These are phyloP conservation scores for Venturia pyrina DNA, from an alignment of 2,329 filamentous ascomycete species.

Conservation along the genomic window DNA sequence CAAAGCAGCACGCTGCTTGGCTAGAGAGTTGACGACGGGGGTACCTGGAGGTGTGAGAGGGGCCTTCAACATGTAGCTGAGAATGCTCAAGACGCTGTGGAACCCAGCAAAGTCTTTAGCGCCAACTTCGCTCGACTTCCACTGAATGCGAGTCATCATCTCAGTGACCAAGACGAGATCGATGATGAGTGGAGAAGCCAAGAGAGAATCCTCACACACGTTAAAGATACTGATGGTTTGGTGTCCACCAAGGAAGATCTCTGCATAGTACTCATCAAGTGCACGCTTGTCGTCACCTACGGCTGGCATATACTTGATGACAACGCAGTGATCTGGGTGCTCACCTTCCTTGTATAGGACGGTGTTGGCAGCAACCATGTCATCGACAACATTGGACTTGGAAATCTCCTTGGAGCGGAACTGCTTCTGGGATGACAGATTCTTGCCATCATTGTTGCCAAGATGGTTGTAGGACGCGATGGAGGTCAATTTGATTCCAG, in stretches of 20 bases:
- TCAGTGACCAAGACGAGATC: slow-evolving; percentile 87
- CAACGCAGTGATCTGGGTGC: slow-evolving; percentile 95
- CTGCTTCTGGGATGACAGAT: slow-evolving; percentile 92
- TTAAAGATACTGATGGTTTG: slow-evolving; percentile 99
- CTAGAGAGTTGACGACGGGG: slow-evolving; percentile 88
- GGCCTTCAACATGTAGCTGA: slow-evolving; percentile 99
- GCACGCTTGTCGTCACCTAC: slow-evolving; percentile 99
- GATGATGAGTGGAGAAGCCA: slow-evolving; percentile 94
- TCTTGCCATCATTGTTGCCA: slow-evolving; percentile 99
- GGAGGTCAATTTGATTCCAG: slow-evolving; percentile 95
- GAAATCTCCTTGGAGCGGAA: slow-evolving; percentile 99
- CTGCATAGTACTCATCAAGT: slow-evolving; percentile 96
- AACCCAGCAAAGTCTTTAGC: slow-evolving; percentile 76
- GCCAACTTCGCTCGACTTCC: slow-evolving; percentile 54
- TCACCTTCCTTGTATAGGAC: slow-evolving; percentile 86
- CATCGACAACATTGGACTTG: slow-evolving; percentile 98
- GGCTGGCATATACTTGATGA: slow-evolving; percentile 99
- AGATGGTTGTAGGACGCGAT: slow-evolving; percentile 99
- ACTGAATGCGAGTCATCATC: slow-evolving; percentile 97
- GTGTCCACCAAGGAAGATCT: slow-evolving; percentile 98
- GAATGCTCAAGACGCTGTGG: slow-evolving; percentile 91
- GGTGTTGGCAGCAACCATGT: slow-evolving; percentile 95
- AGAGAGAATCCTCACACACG: slow-evolving; percentile 94
- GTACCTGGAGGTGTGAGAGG: slow-evolving; percentile 89
- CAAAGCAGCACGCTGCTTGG: slow-evolving; percentile 88